phyloP scores from a whole-genome alignment of 179 eudicot genomes.

The Corrigiola litoralis region DNA sequence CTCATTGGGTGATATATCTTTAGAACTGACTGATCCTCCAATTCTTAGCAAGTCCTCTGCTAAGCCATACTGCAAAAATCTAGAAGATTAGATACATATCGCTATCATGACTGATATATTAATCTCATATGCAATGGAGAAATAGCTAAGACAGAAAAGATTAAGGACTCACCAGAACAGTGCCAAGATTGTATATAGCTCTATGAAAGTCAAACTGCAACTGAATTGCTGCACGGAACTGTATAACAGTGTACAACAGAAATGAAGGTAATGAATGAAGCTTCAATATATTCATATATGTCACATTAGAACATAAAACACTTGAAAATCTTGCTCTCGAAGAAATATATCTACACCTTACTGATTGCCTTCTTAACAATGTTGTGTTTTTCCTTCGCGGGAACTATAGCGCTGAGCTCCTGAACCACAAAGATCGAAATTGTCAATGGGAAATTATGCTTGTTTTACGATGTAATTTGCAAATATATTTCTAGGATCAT shows the following conservation, averaged over 20 bases:
- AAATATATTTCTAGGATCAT: background rate
- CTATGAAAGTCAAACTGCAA: conserved; percentile 97
- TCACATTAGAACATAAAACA: background rate
- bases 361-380: conserved; percentile 81
- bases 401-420: conserved; percentile 97
- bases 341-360: conserved; percentile 48
- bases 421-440: conserved; percentile 26
- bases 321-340: background rate
- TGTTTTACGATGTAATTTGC: background rate
- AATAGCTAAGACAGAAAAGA: background rate
- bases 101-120: background rate
- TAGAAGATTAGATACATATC: conserved; percentile 12
- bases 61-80: conserved; percentile 83
- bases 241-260: conserved; percentile 24
- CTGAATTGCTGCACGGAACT: conserved; percentile 93
- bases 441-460: conserved; percentile 1
- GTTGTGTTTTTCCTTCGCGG: conserved; percentile 86
- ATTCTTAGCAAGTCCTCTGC: conserved; percentile 90
- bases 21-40: conserved; percentile 48
- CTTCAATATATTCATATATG: conserved; percentile 1
- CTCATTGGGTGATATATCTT: conserved; percentile 71
- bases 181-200: conserved; percentile 98
- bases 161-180: conserved; percentile 69
- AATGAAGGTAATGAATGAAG: background rate
- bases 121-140: background rate